phyloP scores from a whole-genome alignment of 75 land plant species.

The Isoetes taiwanensis region DNA sequence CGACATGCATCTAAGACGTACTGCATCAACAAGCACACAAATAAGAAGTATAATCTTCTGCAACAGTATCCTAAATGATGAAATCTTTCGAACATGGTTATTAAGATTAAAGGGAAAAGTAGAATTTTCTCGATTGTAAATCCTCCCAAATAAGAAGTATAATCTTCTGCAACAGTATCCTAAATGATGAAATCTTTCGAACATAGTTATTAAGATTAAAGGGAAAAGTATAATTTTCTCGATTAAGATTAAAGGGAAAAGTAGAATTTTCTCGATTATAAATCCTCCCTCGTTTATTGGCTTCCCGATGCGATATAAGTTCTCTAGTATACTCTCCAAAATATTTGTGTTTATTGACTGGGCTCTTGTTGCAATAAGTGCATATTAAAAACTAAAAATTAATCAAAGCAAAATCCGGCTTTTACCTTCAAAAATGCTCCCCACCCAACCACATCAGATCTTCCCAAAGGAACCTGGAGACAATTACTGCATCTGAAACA shows the following conservation, averaged over 20 bases:
- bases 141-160: too few species aligned
- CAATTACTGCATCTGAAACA: too few species aligned
- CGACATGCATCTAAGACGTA: slow-evolving; percentile 6
- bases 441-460: slow-evolving; percentile 6
- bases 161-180: too few species aligned
- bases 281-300: background rate
- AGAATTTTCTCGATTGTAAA: background rate
- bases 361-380: background rate
- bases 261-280: too few species aligned
- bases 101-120: background rate
- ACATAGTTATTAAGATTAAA: too few species aligned
- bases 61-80: background rate
- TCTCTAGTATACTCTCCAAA: slow-evolving; percentile 5
- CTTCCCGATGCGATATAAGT: slow-evolving; percentile 5
- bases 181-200: too few species aligned
- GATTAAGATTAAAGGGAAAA: too few species aligned
- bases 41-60: background rate
- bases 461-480: background rate
- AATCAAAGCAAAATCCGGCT: too few species aligned
- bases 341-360: background rate
- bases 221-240: too few species aligned
- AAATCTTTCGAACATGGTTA: background rate
- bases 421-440: slow-evolving; percentile 6
- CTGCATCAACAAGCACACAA: background rate
- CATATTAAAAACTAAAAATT: too few species aligned